Percentiles rank a stretch among this genome's conserved stretches.
Conservation (phyloP, 2,329 filamentous ascomycete genomes). For the Rhynchosporium graminicola region DNA sequence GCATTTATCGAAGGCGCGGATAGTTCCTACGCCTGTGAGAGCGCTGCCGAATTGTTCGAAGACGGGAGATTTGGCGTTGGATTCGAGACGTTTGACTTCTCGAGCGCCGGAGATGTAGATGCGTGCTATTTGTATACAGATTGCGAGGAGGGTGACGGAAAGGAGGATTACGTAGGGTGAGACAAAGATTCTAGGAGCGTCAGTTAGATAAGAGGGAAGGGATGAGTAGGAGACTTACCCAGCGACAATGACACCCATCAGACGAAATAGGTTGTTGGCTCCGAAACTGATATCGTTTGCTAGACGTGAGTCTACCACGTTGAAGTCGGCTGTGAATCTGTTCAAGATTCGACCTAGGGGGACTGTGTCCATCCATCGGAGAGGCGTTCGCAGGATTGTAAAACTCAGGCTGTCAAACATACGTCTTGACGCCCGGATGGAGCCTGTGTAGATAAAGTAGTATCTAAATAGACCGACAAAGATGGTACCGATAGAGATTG, state of each 20-base stretch:
- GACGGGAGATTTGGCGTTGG: conserved; percentile 73
- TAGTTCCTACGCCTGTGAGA: conserved; percentile 71
- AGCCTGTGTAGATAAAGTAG: conserved; percentile 63
- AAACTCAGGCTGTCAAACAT: conserved; percentile 69
- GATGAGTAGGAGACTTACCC: conserved; percentile 41
- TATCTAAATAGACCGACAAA: conserved; percentile 63
- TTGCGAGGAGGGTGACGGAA: conserved; percentile 56
- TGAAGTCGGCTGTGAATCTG: conserved; percentile 77
- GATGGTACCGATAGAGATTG: conserved; percentile 57
- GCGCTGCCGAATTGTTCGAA: conserved; percentile 79
- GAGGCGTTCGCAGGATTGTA: conserved; percentile 67
- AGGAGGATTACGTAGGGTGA: conserved; percentile 66
- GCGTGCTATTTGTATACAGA: conserved; percentile 59
- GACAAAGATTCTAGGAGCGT: conserved; percentile 56
- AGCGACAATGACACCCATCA: conserved; percentile 67
- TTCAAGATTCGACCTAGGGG: conserved; percentile 77
- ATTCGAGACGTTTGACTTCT: conserved; percentile 76
- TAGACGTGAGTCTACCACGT: conserved; percentile 68
- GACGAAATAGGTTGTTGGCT: conserved; percentile 58
- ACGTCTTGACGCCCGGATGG: conserved; percentile 66
- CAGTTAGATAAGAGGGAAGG: conserved; percentile 56
- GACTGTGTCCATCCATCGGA: conserved; percentile 80
- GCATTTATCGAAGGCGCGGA: conserved; percentile 72
- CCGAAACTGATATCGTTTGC: conserved; percentile 64
- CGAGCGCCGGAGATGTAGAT: conserved; percentile 70